Percentiles rank a stretch among this genome's conserved stretches.
These are phyloP conservation scores for Westerdykella aurantiaca DNA, from an alignment of 2,329 filamentous ascomycete species.

Conservation along the genomic window DNA sequence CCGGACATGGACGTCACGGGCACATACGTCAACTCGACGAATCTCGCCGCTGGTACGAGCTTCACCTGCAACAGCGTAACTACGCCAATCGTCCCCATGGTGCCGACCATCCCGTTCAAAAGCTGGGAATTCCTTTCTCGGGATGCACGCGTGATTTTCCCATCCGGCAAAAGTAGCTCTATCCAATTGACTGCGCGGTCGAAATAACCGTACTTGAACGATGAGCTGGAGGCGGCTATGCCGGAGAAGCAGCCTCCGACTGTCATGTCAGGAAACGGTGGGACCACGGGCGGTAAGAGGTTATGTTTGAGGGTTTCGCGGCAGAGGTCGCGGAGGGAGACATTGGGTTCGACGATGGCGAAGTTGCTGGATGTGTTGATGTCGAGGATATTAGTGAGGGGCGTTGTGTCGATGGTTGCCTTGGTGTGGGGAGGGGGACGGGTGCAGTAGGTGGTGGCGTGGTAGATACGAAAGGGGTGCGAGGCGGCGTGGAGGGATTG, in stretches of 20 bases:
- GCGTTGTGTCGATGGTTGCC: constrained; percentile 57
- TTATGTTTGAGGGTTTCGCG: constrained; percentile 31
- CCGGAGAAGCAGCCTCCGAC: constrained; percentile 59
- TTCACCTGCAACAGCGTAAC: constrained; percentile 53
- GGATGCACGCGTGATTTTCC: constrained; percentile 46
- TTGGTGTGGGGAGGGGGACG: constrained; percentile 36
- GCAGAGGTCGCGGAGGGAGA: constrained; percentile 42
- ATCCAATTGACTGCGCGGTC: constrained; percentile 55
- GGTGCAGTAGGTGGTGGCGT: constrained; percentile 67
- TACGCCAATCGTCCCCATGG: constrained; percentile 54
- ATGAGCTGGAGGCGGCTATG: constrained; percentile 58
- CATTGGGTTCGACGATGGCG: constrained; percentile 57
- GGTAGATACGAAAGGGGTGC: constrained; percentile 60
- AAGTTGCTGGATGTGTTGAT: constrained; percentile 38
- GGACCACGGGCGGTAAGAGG: constrained; percentile 41
- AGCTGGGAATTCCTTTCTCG: constrained; percentile 45
- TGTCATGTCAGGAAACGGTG: constrained; percentile 45
- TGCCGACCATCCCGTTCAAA: constrained; percentile 52
- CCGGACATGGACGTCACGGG: constrained; percentile 40
- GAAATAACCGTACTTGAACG: constrained; percentile 59
- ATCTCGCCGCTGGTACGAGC: constrained; percentile 46
- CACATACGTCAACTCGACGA: constrained; percentile 57
- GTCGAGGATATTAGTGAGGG: constrained; percentile 46
- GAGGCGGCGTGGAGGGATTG: constrained; percentile 42
- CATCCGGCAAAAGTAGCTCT: constrained; percentile 55